Evolutionary conservation across 2,329 filamentous ascomycete species (phyloP), one percentile per base, ranked within the genome.

Genomic region (Zymoseptoria pseudotritici): DNA sequence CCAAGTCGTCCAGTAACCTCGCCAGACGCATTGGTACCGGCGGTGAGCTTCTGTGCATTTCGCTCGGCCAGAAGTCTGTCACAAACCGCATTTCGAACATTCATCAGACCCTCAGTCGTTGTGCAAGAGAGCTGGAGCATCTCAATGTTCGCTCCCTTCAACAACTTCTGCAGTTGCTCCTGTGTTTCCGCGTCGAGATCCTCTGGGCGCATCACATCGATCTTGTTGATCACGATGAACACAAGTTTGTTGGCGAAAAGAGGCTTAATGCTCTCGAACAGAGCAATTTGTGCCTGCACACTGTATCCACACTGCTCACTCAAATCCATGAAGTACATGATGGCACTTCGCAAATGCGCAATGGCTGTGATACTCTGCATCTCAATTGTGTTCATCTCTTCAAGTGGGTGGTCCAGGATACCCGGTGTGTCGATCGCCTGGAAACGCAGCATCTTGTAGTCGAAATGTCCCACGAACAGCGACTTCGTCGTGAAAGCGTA

Each of bases 321-420:
- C 63, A 97, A 81, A 80, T 97, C 93, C 90, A 97, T 96, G 74
- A 97, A 97, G 78, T 97, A 97, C 61, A 97, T 81, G 65, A 99
- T 95, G 59, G 93, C 93, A 50, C 92, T 95, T 70, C 93, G 86
- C 73, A 99, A 82, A 80, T 99, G 95, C 56, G 94, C 94, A 78
- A 99, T 96, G 10, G 95, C 94, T 19, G 93, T 97, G 68, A 99
- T 97, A 63, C 89, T 89, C 81, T 97, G 94, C 91, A 97, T 97
- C 78, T 99, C 94, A 73, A 99, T 99, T 3, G 94, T 97, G 79
- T 97, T 96, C 94, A 97, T 99, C 79, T 97, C 94, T 78, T 97
- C 94, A 8, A 99, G 85, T 42, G 93, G 92, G 75, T 99, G 94
- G 70, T 99, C 94, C 62, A 99, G 80, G 67, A 99, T 96, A 81